Evolutionary conservation across 169 alveolate species (phyloP).

Genomic region (Eimeria acervulina): DNA sequence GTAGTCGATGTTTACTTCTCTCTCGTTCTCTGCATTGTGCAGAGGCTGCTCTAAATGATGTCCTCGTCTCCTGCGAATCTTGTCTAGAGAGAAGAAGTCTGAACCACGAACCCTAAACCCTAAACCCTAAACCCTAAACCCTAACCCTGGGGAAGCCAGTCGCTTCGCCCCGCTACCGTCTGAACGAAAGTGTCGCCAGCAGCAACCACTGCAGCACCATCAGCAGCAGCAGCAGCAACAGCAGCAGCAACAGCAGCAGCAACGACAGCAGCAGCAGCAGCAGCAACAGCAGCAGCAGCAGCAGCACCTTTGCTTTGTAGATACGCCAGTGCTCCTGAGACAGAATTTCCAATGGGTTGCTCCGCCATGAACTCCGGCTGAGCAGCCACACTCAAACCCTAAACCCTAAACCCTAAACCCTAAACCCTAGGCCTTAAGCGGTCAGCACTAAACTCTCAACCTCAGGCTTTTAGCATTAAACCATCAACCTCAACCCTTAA

Average conservation of each 20-base stretch:
- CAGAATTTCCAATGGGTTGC: slow-evolving; percentile 54
- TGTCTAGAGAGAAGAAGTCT: slow-evolving; percentile 76
- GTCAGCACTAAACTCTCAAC: no score
- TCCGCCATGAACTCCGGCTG: slow-evolving; percentile 75
- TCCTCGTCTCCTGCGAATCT: slow-evolving; percentile 68
- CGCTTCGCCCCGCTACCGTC: not conserved
- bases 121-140: slow-evolving; percentile 27
- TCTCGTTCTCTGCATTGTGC: slow-evolving; percentile 67
- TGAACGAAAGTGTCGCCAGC: not conserved
- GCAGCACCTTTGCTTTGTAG: slow-evolving; percentile 71
- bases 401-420: slow-evolving; percentile 22
- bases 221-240: not conserved
- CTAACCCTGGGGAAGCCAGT: not conserved
- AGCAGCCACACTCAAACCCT: not conserved
- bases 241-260: slow-evolving; percentile 12
- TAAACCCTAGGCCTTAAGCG: no score
- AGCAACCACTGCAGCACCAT: not conserved
- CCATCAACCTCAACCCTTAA: no score
- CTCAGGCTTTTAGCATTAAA: no score
- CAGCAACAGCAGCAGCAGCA: slow-evolving; percentile 28
- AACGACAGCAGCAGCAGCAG: slow-evolving; percentile 14
- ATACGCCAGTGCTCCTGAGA: slow-evolving; percentile 66
- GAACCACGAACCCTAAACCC: slow-evolving; percentile 14
- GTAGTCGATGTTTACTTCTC: slow-evolving; percentile 79
- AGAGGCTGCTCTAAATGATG: slow-evolving; percentile 74